Percentiles rank a stretch among this genome's conserved stretches.
phyloP scores from a whole-genome alignment of 768 basidiomycete species.

The Ramaria rubella region DNA sequence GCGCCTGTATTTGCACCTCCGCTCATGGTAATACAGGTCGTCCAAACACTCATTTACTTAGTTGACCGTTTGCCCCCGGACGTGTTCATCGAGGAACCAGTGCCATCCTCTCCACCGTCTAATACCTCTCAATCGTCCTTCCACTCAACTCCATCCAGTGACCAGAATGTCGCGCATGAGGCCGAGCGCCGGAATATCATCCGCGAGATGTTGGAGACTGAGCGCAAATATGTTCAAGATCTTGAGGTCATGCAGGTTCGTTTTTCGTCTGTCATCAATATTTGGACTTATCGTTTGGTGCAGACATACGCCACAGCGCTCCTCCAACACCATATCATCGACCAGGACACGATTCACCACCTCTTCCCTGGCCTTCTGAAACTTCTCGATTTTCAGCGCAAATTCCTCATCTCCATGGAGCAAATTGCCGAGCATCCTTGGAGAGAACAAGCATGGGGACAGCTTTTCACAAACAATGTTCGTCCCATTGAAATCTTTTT shows the following conservation, averaged over 20 bases:
- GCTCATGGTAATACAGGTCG: constrained; percentile 48
- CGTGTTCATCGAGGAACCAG: constrained; percentile 54
- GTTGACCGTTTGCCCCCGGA: constrained; percentile 69
- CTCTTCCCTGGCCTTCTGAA: constrained; percentile 94
- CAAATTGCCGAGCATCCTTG: constrained; percentile 76
- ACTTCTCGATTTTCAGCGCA: constrained; percentile 92
- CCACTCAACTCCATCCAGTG: constrained; percentile 54
- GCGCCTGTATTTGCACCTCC: neutral
- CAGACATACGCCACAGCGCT: constrained; percentile 88
- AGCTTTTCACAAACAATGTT: constrained; percentile 77
- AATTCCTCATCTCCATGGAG: constrained; percentile 86
- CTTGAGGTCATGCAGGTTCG: constrained; percentile 92
- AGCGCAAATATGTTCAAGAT: constrained; percentile 95
- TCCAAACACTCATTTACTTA: constrained; percentile 81
- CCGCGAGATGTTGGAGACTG: constrained; percentile 88
- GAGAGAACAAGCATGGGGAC: constrained; percentile 84
- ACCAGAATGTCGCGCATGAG: constrained; percentile 44
- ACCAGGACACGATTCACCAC: constrained; percentile 91
- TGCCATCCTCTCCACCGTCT: constrained; percentile 46
- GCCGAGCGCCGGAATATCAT: constrained; percentile 70
- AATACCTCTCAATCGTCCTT: constrained; percentile 36
- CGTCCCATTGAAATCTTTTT: constrained; percentile 35
- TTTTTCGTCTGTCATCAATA: constrained; percentile 6
- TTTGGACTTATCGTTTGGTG: constrained; percentile 15
- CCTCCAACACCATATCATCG: constrained; percentile 75